Conservation (phyloP, 1,284 basidiomycete genomes). For the Trametes versicolor region DNA sequence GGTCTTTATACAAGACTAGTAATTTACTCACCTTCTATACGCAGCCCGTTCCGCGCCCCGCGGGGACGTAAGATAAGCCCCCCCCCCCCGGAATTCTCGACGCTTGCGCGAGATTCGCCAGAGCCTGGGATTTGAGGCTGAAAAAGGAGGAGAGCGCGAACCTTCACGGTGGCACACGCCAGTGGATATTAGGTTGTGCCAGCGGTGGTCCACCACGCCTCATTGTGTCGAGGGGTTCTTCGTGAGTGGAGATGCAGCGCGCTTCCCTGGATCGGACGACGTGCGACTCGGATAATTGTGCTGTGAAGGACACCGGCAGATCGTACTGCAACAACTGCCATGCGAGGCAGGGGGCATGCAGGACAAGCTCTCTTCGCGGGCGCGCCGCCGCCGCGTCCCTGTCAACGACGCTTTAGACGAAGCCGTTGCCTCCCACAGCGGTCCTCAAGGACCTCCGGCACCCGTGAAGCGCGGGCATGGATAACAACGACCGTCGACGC, state of each 20-base stretch:
- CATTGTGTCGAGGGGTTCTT: not conserved
- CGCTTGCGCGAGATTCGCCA: not conserved
- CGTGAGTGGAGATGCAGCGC: not conserved
- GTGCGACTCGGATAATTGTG: not conserved
- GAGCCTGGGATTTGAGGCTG: not conserved
- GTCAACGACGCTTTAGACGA: slow-evolving; percentile 7
- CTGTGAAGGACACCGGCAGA: not conserved
- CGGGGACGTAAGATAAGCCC: not conserved
- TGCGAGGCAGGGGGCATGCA: not conserved
- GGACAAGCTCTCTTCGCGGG: not conserved
- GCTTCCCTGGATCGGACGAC: not conserved
- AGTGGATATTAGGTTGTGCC: not conserved
- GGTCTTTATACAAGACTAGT: not conserved
- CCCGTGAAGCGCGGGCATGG: too few relatives aligned
- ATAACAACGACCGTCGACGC: too few relatives aligned
- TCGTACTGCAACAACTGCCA: not conserved
- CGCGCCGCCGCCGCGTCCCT: not conserved
- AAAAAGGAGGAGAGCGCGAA: not conserved
- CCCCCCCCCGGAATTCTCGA: not conserved
- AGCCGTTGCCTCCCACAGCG: not conserved
- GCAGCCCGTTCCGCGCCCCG: not conserved
- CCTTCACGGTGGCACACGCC: not conserved
- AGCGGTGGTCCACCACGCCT: not conserved
- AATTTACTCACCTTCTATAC: not conserved
- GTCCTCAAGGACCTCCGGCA: not conserved